Conservation (phyloP, 495 filamentous ascomycete species). For the Lophiostoma macrostomum region DNA sequence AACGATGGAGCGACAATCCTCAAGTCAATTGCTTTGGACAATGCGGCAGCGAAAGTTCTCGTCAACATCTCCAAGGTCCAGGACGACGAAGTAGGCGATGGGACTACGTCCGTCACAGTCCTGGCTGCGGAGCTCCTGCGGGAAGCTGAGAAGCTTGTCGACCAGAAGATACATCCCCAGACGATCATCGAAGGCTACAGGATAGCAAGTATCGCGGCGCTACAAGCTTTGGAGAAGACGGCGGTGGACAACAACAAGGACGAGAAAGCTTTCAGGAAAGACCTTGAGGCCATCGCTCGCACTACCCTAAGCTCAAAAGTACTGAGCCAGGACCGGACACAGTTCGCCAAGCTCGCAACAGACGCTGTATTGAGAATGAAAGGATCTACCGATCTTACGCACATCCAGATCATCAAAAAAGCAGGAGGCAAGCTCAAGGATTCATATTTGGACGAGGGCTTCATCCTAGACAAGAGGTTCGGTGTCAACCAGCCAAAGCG, state of each 20-base stretch:
- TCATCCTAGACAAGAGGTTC: slow-evolving; percentile 98
- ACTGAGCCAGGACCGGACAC: slow-evolving; percentile 84
- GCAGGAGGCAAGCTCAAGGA: slow-evolving; percentile 94
- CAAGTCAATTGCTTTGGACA: slow-evolving; percentile 98
- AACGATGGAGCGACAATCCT: slow-evolving; percentile 98
- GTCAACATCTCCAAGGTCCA: slow-evolving; percentile 99
- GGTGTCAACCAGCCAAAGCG: slow-evolving; percentile 98
- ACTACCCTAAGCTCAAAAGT: slow-evolving; percentile 99
- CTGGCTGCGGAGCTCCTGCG: slow-evolving; percentile 91
- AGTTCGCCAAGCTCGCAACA: slow-evolving; percentile 87
- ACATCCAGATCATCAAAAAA: slow-evolving; percentile 99
- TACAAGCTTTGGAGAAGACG: slow-evolving; percentile 74
- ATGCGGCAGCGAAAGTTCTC: slow-evolving; percentile 93
- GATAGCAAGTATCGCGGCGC: slow-evolving; percentile 86
- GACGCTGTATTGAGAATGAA: slow-evolving; percentile 89
- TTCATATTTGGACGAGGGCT: slow-evolving; percentile 95
- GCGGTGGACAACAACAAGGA: slow-evolving; percentile 88
- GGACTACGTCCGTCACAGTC: slow-evolving; percentile 88
- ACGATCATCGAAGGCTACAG: slow-evolving; percentile 99
- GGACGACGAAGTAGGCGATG: slow-evolving; percentile 97
- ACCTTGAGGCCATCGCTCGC: slow-evolving; percentile 84
- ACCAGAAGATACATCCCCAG: slow-evolving; percentile 97
- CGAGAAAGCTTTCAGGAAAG: slow-evolving; percentile 77
- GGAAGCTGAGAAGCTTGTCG: slow-evolving; percentile 94
- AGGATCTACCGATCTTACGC: slow-evolving; percentile 89